Conservation (phyloP, 116 monocot species). For the Posidonia oceanica region DNA sequence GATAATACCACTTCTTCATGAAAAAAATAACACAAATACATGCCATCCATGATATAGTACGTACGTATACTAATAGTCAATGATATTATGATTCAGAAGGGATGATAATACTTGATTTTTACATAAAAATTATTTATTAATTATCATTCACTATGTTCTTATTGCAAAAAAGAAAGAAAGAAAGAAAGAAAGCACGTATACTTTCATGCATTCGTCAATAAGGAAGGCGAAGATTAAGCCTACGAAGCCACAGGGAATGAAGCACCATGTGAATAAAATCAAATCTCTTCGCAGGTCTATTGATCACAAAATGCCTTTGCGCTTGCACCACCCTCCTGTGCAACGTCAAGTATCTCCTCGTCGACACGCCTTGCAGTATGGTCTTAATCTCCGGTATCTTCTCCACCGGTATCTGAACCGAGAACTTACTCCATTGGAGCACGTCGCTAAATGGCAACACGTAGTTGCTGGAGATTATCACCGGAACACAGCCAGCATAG, state of each 20-base stretch:
- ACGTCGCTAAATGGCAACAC: constrained; percentile 36
- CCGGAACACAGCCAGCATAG: constrained; percentile 34
- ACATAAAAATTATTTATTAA: no score
- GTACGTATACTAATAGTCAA: no score
- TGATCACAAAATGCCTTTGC: constrained; percentile 31
- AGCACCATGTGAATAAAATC: constrained; percentile 51
- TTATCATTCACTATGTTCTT: no score
- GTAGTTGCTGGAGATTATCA: constrained; percentile 23
- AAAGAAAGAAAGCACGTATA: no score
- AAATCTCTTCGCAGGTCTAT: constrained; percentile 38
- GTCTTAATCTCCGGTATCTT: constrained; percentile 25
- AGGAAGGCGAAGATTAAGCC: constrained; percentile 38
- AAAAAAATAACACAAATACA: no score
- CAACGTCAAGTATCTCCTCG: constrained; percentile 9
- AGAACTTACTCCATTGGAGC: constrained; percentile 28
- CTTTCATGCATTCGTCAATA: not conserved
- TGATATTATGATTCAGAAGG: no score
- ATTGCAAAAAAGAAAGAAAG: no score
- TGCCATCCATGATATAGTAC: no score
- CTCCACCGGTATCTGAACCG: constrained; percentile 15
- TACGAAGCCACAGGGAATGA: constrained; percentile 58
- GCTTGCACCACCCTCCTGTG: constrained; percentile 19
- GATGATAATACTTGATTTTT: no score
- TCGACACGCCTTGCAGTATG: constrained; percentile 14
- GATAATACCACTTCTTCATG: no score